Conservation (phyloP, 768 basidiomycete genomes). For the Rhizopogon vesiculosus region DNA sequence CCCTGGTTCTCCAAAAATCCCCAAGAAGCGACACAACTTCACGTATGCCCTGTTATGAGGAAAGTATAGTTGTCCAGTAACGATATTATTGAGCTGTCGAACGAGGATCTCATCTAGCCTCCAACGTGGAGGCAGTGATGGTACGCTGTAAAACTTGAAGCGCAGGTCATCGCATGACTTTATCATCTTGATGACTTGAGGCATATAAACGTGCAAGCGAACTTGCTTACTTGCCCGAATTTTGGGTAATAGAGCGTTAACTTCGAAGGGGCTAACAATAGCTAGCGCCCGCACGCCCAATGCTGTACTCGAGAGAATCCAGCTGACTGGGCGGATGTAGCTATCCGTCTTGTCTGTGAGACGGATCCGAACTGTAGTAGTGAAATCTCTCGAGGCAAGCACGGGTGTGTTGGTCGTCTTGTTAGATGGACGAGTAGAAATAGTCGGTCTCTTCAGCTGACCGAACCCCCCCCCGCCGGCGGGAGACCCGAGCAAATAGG, state of each 20-base stretch:
- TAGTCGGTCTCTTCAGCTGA: not conserved
- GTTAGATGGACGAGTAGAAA: not conserved
- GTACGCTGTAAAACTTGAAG: conserved; percentile 27
- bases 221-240: conserved; percentile 27
- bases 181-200: conserved; percentile 28
- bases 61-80: conserved; percentile 21
- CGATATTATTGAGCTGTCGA: conserved; percentile 15
- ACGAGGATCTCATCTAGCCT: conserved; percentile 5
- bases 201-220: conserved; percentile 35
- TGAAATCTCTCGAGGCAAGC: conserved; percentile 10
- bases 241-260: conserved; percentile 28
- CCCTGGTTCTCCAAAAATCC: conserved; percentile 18
- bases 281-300: conserved; percentile 15
- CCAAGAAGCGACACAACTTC: conserved; percentile 13
- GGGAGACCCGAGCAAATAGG: too few species aligned
- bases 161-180: conserved; percentile 31
- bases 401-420: not conserved
- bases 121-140: conserved; percentile 4
- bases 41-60: conserved; percentile 9
- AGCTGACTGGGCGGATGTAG: conserved; percentile 9
- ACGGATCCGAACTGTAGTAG: not conserved
- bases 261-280: conserved; percentile 36
- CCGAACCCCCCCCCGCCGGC: not conserved
- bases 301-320: conserved; percentile 6
- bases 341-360: not conserved